Conservation (phyloP, 352 stramenopile species). For the Globisporangium megalacanthum region DNA sequence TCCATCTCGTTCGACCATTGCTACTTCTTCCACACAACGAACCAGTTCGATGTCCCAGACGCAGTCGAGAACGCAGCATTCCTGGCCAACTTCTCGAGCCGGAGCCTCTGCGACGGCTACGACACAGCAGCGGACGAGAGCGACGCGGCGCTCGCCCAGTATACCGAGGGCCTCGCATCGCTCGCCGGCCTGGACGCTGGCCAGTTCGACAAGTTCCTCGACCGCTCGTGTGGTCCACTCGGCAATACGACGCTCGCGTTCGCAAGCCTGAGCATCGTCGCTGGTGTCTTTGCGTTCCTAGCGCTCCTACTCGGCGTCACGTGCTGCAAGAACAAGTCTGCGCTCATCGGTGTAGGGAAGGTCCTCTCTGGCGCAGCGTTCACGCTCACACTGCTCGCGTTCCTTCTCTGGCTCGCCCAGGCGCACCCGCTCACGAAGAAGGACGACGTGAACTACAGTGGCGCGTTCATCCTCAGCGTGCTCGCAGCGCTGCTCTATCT, state of each 20-base stretch:
- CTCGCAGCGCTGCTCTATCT: conserved; percentile 45
- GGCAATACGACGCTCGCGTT: conserved; percentile 43
- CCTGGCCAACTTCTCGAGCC: conserved; percentile 41
- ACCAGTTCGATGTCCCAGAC: conserved; percentile 37
- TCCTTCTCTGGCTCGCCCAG: conserved; percentile 57
- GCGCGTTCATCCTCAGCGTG: conserved; percentile 50
- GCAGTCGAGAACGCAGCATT: conserved; percentile 21
- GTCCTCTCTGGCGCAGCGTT: conserved; percentile 35
- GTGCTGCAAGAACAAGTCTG: conserved; percentile 67
- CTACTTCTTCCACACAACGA: conserved; percentile 69
- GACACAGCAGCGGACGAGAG: conserved; percentile 22
- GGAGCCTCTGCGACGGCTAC: conserved; percentile 59
- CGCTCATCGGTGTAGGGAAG: conserved; percentile 45
- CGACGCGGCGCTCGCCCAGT: conserved; percentile 21
- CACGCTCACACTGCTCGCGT: conserved; percentile 42
- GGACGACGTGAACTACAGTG: conserved; percentile 51
- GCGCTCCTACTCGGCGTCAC: conserved; percentile 51
- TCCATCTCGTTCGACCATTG: conserved; percentile 50
- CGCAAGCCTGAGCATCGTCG: conserved; percentile 30
- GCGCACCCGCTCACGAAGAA: conserved; percentile 40
- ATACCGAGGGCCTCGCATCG: conserved; percentile 26
- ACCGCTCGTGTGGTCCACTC: conserved; percentile 47
- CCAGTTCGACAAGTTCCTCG: conserved; percentile 56
- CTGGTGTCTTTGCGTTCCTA: conserved; percentile 41
- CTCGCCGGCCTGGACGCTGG: conserved; percentile 39